Conservation (phyloP, 2,329 filamentous ascomycete genomes). For the Microdochium nivale region DNA sequence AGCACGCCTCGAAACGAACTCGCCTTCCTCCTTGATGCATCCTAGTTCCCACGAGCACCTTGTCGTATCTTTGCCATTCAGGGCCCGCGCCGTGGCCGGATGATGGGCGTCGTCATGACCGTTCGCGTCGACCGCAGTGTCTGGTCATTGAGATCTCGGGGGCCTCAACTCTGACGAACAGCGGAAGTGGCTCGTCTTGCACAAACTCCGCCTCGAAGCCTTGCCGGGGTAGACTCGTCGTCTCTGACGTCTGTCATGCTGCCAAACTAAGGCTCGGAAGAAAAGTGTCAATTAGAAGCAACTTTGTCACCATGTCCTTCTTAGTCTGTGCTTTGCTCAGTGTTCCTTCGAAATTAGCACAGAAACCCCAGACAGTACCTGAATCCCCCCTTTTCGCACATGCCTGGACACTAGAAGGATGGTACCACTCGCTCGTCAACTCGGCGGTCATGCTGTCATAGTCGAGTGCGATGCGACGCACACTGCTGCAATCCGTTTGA, state of each 20-base stretch:
- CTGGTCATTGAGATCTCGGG: background rate
- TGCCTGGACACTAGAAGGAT: constrained; percentile 17
- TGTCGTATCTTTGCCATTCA: too few relatives aligned
- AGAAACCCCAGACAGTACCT: constrained; percentile 42
- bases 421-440: constrained; percentile 34
- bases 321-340: background rate
- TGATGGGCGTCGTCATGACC: background rate
- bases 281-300: too few relatives aligned
- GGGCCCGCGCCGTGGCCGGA: background rate
- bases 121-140: background rate
- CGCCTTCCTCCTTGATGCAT: too few relatives aligned
- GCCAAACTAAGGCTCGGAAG: background rate
- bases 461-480: constrained; percentile 35
- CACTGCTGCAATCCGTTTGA: constrained; percentile 24
- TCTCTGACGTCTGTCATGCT: background rate
- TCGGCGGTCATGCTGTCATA: constrained; percentile 31
- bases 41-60: too few relatives aligned
- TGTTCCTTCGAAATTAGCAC: constrained; percentile 46
- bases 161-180: background rate
- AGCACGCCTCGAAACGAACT: too few relatives aligned
- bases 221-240: background rate
- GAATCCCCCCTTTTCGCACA: constrained; percentile 38
- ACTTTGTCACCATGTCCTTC: too few relatives aligned
- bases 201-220: background rate
- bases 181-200: background rate